Evolutionary conservation across 2,329 filamentous ascomycete species (phyloP), one percentile per base, ranked within the genome.

Genomic region (Cladosporium sphaerospermum): DNA sequence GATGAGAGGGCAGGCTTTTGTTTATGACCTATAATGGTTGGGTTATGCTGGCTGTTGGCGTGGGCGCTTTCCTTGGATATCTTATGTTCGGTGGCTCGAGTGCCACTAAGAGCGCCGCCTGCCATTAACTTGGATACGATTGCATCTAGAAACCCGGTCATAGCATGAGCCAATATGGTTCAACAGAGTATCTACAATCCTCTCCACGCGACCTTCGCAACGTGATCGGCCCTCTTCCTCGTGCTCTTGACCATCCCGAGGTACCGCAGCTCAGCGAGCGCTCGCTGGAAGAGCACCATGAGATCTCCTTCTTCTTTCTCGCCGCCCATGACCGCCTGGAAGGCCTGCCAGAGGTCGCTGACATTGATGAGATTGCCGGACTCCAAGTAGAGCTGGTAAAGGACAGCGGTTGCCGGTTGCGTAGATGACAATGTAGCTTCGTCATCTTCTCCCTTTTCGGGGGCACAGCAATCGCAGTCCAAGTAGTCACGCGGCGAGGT

Each of bases 1-100:
- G 10, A 45, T 18, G 14, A 42, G 3, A 11, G 18, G 9, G 19
- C 55, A 97, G 92, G 93, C 78, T 99, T 56, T 74, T 99, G 18
- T 99, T 99, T 73, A 99, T 99, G 93, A 99, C 93, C n/a, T 99
- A 99, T 74, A 99, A 99, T 65, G 93, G 93, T 53, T 95, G 88
- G 85, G 84, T 99, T 61, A 99, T 99, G 93, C 72, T 95, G 60
- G 82, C 92, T 3, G 91, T 97, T 13, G 87, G 87, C 0, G 75
- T 95, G 9, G 93, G 93, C 13, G 91, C 92, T 0, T 95, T 95
- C 60, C 71, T 95, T 42, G 93, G 93, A 41, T 96, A 95, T 67
- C 68, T 96, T 56, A 63, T 86, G 42, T 99, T 96, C 73, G 86
- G 88, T 13, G 80, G 82, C 53, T 76, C 83, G 1, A 79, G 83